A percentile compares a stretch with the other conserved stretches of the same genome.
phyloP scores from a whole-genome alignment of 164 flowering plant species.

The Vitis cinerea region DNA sequence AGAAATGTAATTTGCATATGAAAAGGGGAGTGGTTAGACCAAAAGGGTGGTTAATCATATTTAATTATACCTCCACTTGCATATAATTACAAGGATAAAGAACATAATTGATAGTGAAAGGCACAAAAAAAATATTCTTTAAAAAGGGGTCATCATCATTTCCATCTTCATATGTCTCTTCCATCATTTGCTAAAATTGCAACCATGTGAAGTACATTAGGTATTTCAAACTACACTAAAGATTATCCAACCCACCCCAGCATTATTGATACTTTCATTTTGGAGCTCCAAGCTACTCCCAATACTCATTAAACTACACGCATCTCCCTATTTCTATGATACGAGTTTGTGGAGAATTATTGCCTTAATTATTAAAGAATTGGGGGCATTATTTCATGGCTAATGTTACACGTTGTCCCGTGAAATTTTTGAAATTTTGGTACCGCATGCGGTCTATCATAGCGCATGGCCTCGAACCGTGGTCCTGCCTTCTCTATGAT shows the following conservation, averaged over 20 bases:
- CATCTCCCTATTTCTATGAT: too few relatives aligned
- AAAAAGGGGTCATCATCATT: slow-evolving; percentile 19
- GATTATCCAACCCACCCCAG: neutral
- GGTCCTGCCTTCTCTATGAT: slow-evolving; percentile 4
- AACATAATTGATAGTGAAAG: slow-evolving; percentile 20
- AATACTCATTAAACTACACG: too few relatives aligned
- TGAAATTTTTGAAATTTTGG: neutral
- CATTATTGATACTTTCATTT: neutral
- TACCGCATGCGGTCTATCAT: slow-evolving; percentile 9
- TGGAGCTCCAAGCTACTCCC: too few relatives aligned
- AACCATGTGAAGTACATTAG: slow-evolving; percentile 28
- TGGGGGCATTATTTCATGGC: slow-evolving; percentile 1
- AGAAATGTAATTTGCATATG: slow-evolving; percentile 4
- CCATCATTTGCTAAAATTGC: slow-evolving; percentile 29
- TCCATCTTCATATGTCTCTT: slow-evolving; percentile 22
- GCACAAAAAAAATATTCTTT: neutral
- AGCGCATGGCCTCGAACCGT: slow-evolving; percentile 15
- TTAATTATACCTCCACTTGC: slow-evolving; percentile 27
- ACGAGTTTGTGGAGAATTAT: too few relatives aligned
- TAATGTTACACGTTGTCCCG: neutral
- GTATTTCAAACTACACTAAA: neutral
- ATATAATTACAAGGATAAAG: slow-evolving; percentile 25
- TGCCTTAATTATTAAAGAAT: neutral
- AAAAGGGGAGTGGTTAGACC: slow-evolving; percentile 18
- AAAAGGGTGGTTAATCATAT: slow-evolving; percentile 7